Evolutionary conservation across 2,329 filamentous ascomycete species (phyloP), one percentile per base, ranked within the genome.

Genomic region (Kalaharituber pfeilii): DNA sequence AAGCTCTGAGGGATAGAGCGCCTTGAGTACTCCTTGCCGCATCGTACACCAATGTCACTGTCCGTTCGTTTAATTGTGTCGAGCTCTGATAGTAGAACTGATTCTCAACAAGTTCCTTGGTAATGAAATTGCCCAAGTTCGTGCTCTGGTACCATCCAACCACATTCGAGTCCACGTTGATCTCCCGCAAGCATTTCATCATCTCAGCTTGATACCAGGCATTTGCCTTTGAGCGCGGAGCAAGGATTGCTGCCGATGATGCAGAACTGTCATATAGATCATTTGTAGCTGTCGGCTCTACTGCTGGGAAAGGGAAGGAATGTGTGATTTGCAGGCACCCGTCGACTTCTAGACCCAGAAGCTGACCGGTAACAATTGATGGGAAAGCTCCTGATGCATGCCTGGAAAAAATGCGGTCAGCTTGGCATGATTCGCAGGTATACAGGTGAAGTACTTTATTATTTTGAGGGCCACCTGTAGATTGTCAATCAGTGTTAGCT

Each of bases 71-170:
- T 65, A 78, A 67, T 64, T 93, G 86, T n/a, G 24, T 50, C 11
- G 51, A 39, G 70, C 86, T 91, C 75, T 98, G 91, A 75, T 94
- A 96, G 74, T 88, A 84, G 72, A 81, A 87, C 71, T 95, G 88
- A 75, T 96, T 98, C 77, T 98, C 91, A 70, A 98, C 85, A 67
- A 94, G 88, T 74, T 83, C 85, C 67, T 84, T 70, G 75, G 88
- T 95, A 75, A 96, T 77, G 65, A 96, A 96, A 76, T 94, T 96
- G 70, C 91, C 91, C 85, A 98, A 93, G 70, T 87, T 94, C 60
- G 88, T 86, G 73, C 87, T 95, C 56, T 87, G 95, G 74, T 98
- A 98, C 88, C 88, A 98, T 65, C 91, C 91, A 57, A 94, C 86
- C 66, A 86, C 93, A 75, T 96, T 94, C 62, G 91, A 91, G 69